A percentile compares a stretch with the other conserved stretches of the same genome.
Conservation (phyloP, 306 rosid species). For the Geum urbanum region DNA sequence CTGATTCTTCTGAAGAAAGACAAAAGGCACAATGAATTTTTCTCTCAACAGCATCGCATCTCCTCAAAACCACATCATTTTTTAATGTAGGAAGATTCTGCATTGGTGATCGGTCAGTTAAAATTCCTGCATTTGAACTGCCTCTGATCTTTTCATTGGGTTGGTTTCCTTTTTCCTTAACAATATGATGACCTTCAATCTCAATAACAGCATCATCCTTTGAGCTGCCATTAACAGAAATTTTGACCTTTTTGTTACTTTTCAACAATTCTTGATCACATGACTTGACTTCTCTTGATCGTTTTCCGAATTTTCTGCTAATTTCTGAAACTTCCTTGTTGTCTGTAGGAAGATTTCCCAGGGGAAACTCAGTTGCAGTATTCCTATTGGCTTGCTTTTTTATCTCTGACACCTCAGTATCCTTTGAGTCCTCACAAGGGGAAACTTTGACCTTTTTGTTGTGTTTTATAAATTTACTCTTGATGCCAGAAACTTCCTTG, state of each 20-base stretch:
- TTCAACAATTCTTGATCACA: constrained; percentile 21
- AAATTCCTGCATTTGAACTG: constrained; percentile 18
- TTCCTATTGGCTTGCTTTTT: constrained; percentile 31
- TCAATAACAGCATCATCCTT: constrained; percentile 3
- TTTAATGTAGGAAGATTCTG: constrained; percentile 29
- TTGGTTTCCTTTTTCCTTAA: constrained; percentile 22
- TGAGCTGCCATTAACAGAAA: constrained; percentile 30
- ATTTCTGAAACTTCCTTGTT: constrained; percentile 17
- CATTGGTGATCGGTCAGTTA: constrained; percentile 30
- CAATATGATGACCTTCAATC: constrained; percentile 12
- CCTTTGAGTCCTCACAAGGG: constrained; percentile 21
- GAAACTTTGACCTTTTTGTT: constrained; percentile 38
- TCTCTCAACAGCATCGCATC: constrained; percentile 39
- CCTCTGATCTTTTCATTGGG: constrained; percentile 19
- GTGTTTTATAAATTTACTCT: constrained; percentile 20
- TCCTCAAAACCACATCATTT: constrained; percentile 33
- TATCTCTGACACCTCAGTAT: constrained; percentile 25
- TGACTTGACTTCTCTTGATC: constrained; percentile 29
- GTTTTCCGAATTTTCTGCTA: constrained; percentile 19
- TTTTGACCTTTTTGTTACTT: constrained; percentile 36
- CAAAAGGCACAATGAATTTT: constrained; percentile 66
- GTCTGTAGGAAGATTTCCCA: constrained; percentile 25
- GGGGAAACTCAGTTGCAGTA: constrained; percentile 24
- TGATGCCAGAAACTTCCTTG: constrained; percentile 15
- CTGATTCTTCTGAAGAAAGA: constrained; percentile 68